phyloP scores from a whole-genome alignment of 2,329 filamentous ascomycete genomes.

The Teratosphaeriaceae sp. region DNA sequence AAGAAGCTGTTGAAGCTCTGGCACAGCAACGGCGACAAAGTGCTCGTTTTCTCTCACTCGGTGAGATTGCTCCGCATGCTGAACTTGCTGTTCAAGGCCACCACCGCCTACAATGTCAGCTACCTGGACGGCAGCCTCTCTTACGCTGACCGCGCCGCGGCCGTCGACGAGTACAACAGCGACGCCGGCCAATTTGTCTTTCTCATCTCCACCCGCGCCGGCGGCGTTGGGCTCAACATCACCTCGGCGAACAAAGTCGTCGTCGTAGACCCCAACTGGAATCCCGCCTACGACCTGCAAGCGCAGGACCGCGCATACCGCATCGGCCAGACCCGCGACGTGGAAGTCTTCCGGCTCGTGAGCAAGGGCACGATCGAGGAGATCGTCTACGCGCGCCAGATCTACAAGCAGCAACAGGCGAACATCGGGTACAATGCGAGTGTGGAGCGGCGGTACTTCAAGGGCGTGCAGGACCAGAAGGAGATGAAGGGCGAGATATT shows the following conservation, averaged over 20 bases:
- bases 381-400: constrained; percentile 92
- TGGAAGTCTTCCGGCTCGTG: constrained; percentile 90
- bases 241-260: constrained; percentile 98
- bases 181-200: constrained; percentile 88
- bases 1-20: constrained; percentile 83
- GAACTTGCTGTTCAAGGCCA: constrained; percentile 77
- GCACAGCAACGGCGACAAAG: constrained; percentile 86
- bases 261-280: constrained; percentile 96
- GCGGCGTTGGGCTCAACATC: constrained; percentile 91
- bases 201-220: constrained; percentile 87
- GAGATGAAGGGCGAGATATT: constrained; percentile 90
- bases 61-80: constrained; percentile 80
- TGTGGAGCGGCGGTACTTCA: constrained; percentile 89
- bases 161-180: constrained; percentile 87
- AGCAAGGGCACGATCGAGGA: constrained; percentile 92
- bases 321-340: constrained; percentile 86
- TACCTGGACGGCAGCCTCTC: constrained; percentile 82
- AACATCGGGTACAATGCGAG: constrained; percentile 96
- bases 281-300: constrained; percentile 88
- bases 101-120: constrained; percentile 76
- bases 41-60: constrained; percentile 90
- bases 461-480: constrained; percentile 78
- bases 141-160: constrained; percentile 71
- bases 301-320: constrained; percentile 95
- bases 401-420: constrained; percentile 98